Base-by-base conservation (phyloP, 352 stramenopile genomes). In the Pythium aquatile region DNA sequence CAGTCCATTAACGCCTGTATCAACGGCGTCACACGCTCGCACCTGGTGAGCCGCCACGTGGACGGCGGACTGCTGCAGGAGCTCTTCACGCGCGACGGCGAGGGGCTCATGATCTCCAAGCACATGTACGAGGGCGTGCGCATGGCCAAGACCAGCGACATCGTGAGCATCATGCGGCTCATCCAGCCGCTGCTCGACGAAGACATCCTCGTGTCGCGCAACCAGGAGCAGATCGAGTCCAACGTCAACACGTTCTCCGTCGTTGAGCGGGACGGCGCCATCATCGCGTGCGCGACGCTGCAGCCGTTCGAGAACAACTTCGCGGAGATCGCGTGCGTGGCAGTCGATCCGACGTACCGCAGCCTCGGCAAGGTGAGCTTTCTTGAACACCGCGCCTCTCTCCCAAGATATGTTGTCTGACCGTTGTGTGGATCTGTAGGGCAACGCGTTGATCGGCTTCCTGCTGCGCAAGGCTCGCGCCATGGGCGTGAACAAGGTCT, bases 121-220 rank as follows among this genome's bases (percentile, higher is more conserved):
- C 94, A 99, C 74, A 93, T 99, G 69, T 98, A 98, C 72, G 97
- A 98, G 75, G 93, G 95, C 24, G 97, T 98, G 59, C 86, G 92
- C 30, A 90, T 91, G 76, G 96, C 93, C 13, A 90, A 88, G 48
- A 89, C 94, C 24, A 92, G 84, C 66, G 94, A 98, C 74, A 97
- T 98, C 73, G 76, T 91, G 58, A 81, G 83, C 69, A 88, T 95
- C 67, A 93, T 95, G 86, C 84, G 83, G 11, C 77, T 95, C 46
- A 95, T 95, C 61, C 87, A 92, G 68, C 91, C 91, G 33, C 72
- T 97, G 58, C 74, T 96, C 54, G 78, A 96, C 63, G 84, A 91
- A 29, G 89, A 96, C 54, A 82, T 97, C 49, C 65, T 97, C 17
- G 88, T 96, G 55, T 93, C 83, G 44, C 84, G 90, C 47, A 91